Evolutionary conservation across 768 basidiomycete genomes (phyloP), one percentile per base, ranked within the genome.

Genomic region (Phanerochaete carnosa): DNA sequence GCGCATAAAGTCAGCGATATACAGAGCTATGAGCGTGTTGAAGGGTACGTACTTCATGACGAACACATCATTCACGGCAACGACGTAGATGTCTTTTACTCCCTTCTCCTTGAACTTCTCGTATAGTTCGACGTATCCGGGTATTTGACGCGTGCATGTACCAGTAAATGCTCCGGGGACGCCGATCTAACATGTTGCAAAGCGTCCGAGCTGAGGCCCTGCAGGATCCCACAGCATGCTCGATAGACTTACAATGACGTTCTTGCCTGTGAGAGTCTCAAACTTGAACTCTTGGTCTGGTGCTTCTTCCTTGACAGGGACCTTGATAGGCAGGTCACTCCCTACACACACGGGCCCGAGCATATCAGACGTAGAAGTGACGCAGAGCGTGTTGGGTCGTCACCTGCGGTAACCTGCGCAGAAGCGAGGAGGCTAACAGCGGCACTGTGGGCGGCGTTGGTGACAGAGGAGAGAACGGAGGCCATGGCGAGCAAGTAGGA

Each of bases 161-260:
- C 85, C 86, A 1, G 88, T 88, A 74, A 91, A 92, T 7, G 88
- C 88, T 16, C 88, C 90, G 0, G 92, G 90, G 30, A 92, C 87
- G 13, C 87, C 86, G 58, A 92, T 79, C 87, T 88, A 55, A 25
- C 8, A 58, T 35, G 23, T n/a, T 19, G 28, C 30, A 43, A 43
- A 43, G 39, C 39, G 39, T 43, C 39, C 11, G 9, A 7, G 23
- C 15, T 32, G 45, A 4, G 33, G 35, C 5, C n/a, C 3, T 19
- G 25, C 23, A 25, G 6, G 39, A 11, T 23, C 25, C 39, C 29
- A 39, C 22, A 19, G 47, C 22, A n/a, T n/a, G n/a, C n/a, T 12
- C 11, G 23, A 26, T 23, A 16, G 15, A 78, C 83, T 47, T 65
- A 88, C 88, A 59, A 90, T 80, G 68, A 89, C 69, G 65, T 85